phyloP scores from a whole-genome alignment of 2,329 filamentous ascomycete genomes.

The Colletotrichum tropicicola region DNA sequence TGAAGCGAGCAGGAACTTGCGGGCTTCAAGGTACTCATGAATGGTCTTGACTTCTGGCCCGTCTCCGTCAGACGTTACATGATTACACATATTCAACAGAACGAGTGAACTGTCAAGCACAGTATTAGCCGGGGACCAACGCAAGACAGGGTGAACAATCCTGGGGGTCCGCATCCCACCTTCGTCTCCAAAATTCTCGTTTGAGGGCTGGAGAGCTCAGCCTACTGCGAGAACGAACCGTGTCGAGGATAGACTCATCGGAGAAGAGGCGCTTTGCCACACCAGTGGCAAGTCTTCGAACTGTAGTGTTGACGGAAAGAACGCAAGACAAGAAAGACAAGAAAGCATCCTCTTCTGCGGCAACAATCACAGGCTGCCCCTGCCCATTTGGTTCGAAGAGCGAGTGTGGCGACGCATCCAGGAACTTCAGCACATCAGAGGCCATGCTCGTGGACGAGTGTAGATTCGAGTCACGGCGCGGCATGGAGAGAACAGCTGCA shows the following conservation, averaged over 20 bases:
- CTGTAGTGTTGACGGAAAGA: conserved; percentile 58
- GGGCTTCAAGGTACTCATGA: conserved; percentile 64
- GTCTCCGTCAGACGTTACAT: conserved; percentile 52
- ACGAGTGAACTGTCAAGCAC: conserved; percentile 48
- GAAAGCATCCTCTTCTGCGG: conserved; percentile 50
- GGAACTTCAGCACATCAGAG: conserved; percentile 64
- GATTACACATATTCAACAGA: conserved; percentile 59
- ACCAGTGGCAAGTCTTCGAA: conserved; percentile 56
- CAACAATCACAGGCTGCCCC: neutral
- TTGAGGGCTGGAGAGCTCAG: conserved; percentile 49
- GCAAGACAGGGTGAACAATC: neutral
- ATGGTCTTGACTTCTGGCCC: conserved; percentile 56
- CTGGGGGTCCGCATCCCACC: conserved; percentile 48
- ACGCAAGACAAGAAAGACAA: conserved; percentile 63
- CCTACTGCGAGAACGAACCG: conserved; percentile 45
- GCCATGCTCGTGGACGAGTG: conserved; percentile 52
- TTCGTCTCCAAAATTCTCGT: conserved; percentile 61
- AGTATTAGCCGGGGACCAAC: neutral
- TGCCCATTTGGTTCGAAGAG: conserved; percentile 48
- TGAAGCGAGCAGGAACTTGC: conserved; percentile 60
- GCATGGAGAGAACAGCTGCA: conserved; percentile 42
- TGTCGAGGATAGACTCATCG: conserved; percentile 44
- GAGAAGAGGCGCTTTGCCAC: conserved; percentile 60
- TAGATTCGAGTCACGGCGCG: conserved; percentile 47
- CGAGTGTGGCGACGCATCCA: conserved; percentile 59